Conservation (phyloP, 2,329 filamentous ascomycete genomes). For the Penicillium polonicum region DNA sequence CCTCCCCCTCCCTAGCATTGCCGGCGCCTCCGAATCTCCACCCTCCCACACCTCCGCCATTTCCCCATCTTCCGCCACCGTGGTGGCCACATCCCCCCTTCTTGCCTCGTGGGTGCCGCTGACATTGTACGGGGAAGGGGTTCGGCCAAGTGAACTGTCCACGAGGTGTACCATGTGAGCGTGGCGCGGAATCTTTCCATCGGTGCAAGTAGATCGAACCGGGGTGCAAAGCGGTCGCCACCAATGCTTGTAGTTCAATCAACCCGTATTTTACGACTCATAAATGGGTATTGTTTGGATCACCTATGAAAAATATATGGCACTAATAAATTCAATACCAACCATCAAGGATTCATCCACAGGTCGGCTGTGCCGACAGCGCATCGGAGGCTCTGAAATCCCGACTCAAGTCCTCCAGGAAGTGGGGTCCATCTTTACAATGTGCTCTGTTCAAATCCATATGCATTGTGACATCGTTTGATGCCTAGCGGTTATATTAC, state of each 20-base stretch:
- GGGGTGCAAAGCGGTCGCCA: neutral
- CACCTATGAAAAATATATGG: neutral
- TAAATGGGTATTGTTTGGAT: neutral
- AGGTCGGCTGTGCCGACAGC: neutral
- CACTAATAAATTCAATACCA: neutral
- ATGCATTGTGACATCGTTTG: conserved; percentile 7
- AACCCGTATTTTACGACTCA: neutral
- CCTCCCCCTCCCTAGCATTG: conserved; percentile 4
- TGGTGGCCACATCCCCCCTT: neutral
- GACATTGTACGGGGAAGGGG: neutral
- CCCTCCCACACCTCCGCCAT: conserved; percentile 6
- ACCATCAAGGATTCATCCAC: neutral
- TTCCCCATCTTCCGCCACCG: conserved; percentile 1
- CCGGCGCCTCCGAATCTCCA: conserved; percentile 15
- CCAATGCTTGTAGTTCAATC: neutral
- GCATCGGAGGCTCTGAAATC: neutral
- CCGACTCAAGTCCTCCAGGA: neutral
- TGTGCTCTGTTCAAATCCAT: neutral
- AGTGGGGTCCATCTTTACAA: neutral
- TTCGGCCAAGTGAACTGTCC: neutral
- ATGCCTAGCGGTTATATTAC: neutral
- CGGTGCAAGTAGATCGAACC: neutral
- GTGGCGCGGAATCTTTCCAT: neutral
- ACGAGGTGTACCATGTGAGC: neutral
- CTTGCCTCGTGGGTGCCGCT: conserved; percentile 6